Evolutionary conservation across 345 rosid species (phyloP), one percentile per base, ranked within the genome.

Genomic region (Heritiera littoralis): DNA sequence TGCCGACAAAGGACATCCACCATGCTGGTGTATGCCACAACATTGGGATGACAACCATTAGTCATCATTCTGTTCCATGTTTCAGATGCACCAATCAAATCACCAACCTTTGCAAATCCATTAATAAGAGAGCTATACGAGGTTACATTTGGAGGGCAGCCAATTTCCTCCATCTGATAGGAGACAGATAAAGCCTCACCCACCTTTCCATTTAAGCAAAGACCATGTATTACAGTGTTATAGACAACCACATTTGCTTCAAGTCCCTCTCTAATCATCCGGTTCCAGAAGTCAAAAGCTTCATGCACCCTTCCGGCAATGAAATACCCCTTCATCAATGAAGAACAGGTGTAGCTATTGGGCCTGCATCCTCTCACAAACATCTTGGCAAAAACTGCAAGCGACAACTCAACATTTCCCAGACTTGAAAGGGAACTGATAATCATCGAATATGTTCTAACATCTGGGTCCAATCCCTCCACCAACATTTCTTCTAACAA

Each of bases 21-120:
- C 98, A 95, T 93, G 85, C 91, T 86, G 32, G 97, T 93, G 80
- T 93, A 93, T n/a, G 86, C 89, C 52, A 92, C 92, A 77, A 88
- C 90, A 74, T 93, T 93, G 45, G 97, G 98, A 79, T 17, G 78
- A 82, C 92, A 91, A 74, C 97, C 90, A 74, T 64, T 77, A 9
- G 82, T 73, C 71, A 92, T 85, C 99, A 95, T 95, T 89, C 77
- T 88, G 80, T 95, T 93, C 99, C 99, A 95, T 60, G 77, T 84
- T 79, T 89, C 85, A 17, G 93, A 92, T 61, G 96, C 95, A 38
- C 87, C 91, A 38, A 38, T 75, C 32, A 91, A 83, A 83, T 87
- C 85, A 66, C 92, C 92, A 1, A 83, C 77, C 87, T 91, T 93
- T 71, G 97, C 87, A 78, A 89, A 95, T 46, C 95, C 98, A 77